These are phyloP conservation scores for Tetrahymena malaccensis DNA, from an alignment of 73 alveolate species.

Conservation along the genomic window DNA sequence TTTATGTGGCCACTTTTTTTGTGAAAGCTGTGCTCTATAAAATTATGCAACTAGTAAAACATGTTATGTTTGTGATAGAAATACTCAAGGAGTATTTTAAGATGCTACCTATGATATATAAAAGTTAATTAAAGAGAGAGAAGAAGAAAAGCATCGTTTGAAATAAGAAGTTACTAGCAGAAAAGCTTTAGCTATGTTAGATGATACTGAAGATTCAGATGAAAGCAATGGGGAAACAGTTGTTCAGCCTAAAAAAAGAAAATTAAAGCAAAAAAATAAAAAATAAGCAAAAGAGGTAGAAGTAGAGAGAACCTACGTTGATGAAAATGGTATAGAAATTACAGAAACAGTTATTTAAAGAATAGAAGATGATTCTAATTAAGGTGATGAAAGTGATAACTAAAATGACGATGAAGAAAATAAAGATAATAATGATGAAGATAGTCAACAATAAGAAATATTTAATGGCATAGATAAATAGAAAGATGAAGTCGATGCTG, in stretches of 20 bases:
- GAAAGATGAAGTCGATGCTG: neutral
- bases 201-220: neutral
- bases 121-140: conserved; percentile 6
- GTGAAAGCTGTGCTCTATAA: conserved; percentile 69
- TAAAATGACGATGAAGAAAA: neutral
- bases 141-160: neutral
- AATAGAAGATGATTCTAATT: neutral
- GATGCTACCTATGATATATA: conserved; percentile 35
- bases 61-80: conserved; percentile 60
- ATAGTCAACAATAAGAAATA: neutral
- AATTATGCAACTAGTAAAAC: conserved; percentile 29
- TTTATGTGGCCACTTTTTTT: conserved; percentile 65
- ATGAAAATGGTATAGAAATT: neutral
- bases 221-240: neutral
- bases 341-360: neutral
- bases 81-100: conserved; percentile 72
- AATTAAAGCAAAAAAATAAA: neutral
- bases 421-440: neutral
- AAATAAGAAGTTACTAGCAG: neutral
- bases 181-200: neutral
- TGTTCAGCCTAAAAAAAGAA: neutral
- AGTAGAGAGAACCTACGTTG: neutral
- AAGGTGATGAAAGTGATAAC: neutral
- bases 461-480: neutral
- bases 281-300: neutral